Base-by-base conservation (phyloP, 805 yeast genomes). In the Torulaspora delbrueckii region DNA sequence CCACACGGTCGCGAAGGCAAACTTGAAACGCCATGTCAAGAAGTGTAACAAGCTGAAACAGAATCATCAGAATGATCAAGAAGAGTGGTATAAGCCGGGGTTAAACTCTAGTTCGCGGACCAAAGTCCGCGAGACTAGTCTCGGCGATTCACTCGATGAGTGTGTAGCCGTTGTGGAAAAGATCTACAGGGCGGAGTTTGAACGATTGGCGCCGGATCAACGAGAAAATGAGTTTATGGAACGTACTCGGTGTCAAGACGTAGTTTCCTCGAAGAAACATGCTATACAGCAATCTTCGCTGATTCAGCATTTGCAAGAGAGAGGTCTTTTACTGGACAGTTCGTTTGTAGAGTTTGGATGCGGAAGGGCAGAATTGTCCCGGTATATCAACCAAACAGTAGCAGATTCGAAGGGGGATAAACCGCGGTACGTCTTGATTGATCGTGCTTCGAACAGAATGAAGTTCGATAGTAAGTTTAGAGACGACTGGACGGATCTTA, bases 331-430 rank as follows among this genome's bases (percentile, higher is more conserved):
- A 49, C 48, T 37, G 46, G 50, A 42, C 32, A 37, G 38, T 30
- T 66, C 71, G 41, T 78, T 79, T 58, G 60, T 84, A 24, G 97
- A 89, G 64, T 88, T 87, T 70, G 97, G 97, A 0, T 86, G 96
- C 62, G 97, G 97, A 0, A 77, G 90, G 51, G 96, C 86, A 1
- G 96, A 90, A 59, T 72, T 89, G 19, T 76, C 89, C 1, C 66
- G 95, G 47, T 84, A 79, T 55, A 67, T 86, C 9, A 72, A 62
- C 42, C 57, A 63, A 14, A n/a, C 16, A 26, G 52, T 51, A 7
- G 37, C 44, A 22, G 24, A 24, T 27, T 25, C 44, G 10, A 26
- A 27, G 6, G 24, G 52, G 13, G 24, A 13, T 12, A 32, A 19
- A 18, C 65, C 59, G 42, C 67, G 59, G 53, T 85, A 71, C 58